Evolutionary conservation across 2,329 filamentous ascomycete genomes (phyloP), one percentile per base, ranked within the genome.

Genomic region (Drechslerella coelobrocha): DNA sequence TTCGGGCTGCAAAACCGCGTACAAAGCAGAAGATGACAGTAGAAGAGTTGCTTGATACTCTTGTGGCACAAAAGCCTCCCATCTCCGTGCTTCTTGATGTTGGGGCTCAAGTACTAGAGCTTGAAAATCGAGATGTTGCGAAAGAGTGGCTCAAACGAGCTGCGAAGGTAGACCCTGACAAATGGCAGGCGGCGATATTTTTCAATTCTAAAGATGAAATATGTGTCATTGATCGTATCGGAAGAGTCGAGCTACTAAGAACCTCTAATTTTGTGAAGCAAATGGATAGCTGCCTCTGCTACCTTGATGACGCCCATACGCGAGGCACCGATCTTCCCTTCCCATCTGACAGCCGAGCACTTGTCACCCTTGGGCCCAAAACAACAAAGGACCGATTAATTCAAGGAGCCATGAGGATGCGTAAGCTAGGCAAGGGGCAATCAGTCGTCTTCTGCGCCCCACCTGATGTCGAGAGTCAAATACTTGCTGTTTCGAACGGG

Each of bases 321-420:
- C 78, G 89, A 62, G 89, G 89, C 0, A 90, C 84, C 0, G 89
- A 92, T 72, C 76, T 92, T 0, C 84, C 83, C 29, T 77, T 91
- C 0, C 89, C 87, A 0, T 61, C 68, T 0, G 3, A 82, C 17
- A 88, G 87, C 73, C 80, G 85, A 0, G 90, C 88, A 0, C 85
- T 85, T 0, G 85, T 92, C 0, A 91, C 88, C 0, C 76, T 93
- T 0, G 88, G 89, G 0, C 81, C 86, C 0, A 80, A 81, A 4
- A 73, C 91, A 0, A 88, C 85, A 0, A 92, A 92, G 68, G 89
- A 92, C 72, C 79, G 83, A 8, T 76, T 91, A 0, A 84, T 87
- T 0, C 89, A 92, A 82, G 88, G 86, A 85, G 79, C 87, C 66
- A 90, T 89, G 86, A 78, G 89, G 23, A 86, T 91, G 84, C 78